Evolutionary conservation across 139 green algal species (phyloP), one percentile per base, ranked within the genome.

Genomic region (Chlorella sp.): DNA sequence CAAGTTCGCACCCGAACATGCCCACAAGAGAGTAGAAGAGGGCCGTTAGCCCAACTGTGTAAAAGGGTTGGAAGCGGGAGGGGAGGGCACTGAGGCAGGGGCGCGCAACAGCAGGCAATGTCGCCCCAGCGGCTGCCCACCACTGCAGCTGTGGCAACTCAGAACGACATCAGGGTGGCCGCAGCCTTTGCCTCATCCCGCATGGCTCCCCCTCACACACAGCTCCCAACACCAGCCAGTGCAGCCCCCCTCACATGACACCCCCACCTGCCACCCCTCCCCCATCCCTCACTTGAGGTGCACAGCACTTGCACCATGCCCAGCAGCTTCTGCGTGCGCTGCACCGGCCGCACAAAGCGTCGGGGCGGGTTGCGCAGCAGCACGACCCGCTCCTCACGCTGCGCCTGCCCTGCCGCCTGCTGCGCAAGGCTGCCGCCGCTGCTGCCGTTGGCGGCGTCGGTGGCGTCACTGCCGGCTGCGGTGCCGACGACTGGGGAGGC

Each of bases 11-110:
- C 24, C 89, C 91, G 58, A 80, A 72, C 20, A 85, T 22, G 28
- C 91, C 89, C 28, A 95, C 92, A 6, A 75, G 46, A 48, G 89
- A 75, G 87, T 95, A 95, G 24, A 92, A 92, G 58, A 77, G 54
- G 20, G 88, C 87, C 6, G 75, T 85, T 16, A 90, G n/a, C 7
- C 62, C 65, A 13, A 92, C 86, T 81, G 82, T 51, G n/a, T 14
- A n/a, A 16, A 9, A 28, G 34, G 51, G 51, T 60, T 16, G 36
- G 8, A 34, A 17, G 7, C 14, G 26, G 44, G 6, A 74, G 38
- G 34, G 13, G 20, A 46, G 14, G 20, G 5, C 4, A 46, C 2
- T 38, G 34, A 34, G 54, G 54, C 16, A 56, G 54, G 36, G 56
- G 13, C n/a, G 34, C 28, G 26, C 54, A 48, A 11, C n/a, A 44